Base-by-base conservation (phyloP, 2,329 filamentous ascomycete species). In the Dichotomopilus funicola region DNA sequence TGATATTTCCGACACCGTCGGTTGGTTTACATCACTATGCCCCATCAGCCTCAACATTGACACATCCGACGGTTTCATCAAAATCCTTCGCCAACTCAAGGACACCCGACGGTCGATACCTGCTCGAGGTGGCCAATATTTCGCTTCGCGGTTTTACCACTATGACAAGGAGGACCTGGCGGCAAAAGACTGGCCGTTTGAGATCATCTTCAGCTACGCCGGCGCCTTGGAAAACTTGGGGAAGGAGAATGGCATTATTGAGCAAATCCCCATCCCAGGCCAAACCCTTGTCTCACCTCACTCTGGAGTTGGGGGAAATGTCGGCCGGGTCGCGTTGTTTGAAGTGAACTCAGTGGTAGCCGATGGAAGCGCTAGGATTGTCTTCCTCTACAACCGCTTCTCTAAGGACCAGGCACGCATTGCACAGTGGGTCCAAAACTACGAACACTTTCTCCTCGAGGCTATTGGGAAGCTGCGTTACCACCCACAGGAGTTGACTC, bases 21-120 rank as follows among this genome's bases (percentile, higher is more conserved):
- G 81, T 1, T 83, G 80, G 80, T 82, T 84, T 59, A 82, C 80
- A 2, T 75, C 79, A 0, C 68, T 84, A 10, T 79, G 75, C 49
- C 81, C 81, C 0, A 68, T 83, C 5, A 70, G 72, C 1, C 67
- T 77, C 2, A 71, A 72, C 7, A 62, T 75, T 1, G 72, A 76
- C 2, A 67, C 70, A 2, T 66, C 71, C 2, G 74, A 78, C 36
- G 78, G 82, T 56, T 66, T 82, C 12, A 66, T 81, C 41, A 70
- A 77, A 10, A 74, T 78, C 0, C 66, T 83, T 9, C 75, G 75
- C n/a, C 69, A 75, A 31, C 70, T 81, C 46, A 83, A 83, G 62
- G 79, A 83, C 60, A 69, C 69, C 0, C 73, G 80, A 1, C 71
- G 75, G 66, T 61, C 70, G 1, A 70, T 79, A 2, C 65, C 72